Conservation (phyloP, 306 rosid species). For the Citrullus mucosospermus region DNA sequence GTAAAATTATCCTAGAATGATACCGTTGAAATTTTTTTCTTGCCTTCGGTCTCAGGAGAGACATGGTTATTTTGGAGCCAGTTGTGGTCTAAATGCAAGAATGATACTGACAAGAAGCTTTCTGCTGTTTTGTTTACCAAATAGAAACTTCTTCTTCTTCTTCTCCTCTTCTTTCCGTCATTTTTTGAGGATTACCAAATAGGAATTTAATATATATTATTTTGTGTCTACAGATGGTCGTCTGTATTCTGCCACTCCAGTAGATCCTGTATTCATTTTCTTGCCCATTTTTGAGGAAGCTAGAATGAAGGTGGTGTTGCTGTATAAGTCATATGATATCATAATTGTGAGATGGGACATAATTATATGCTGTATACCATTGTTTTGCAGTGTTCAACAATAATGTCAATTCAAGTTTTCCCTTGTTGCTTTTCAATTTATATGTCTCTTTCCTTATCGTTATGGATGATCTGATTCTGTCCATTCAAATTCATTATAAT, state of each 20-base stretch:
- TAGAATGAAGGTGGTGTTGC: conserved; percentile 66
- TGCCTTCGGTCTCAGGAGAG: background rate
- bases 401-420: background rate
- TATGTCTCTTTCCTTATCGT: background rate
- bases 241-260: conserved; percentile 58
- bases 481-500: background rate
- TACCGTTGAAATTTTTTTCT: background rate
- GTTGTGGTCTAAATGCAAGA: background rate
- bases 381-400: background rate
- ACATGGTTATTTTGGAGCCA: background rate
- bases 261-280: conserved; percentile 83
- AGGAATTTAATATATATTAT: background rate
- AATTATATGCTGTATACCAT: background rate
- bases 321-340: background rate
- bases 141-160: too few species aligned
- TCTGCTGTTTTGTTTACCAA: background rate
- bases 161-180: too few species aligned
- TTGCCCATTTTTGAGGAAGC: conserved; percentile 80
- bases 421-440: background rate
- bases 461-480: background rate
- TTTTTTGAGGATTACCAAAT: background rate
- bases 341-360: background rate
- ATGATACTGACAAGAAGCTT: background rate
- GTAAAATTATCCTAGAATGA: background rate
- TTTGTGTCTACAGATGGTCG: conserved; percentile 48